Conservation (phyloP, 768 basidiomycete species). For the Glaciozyma martinii region DNA sequence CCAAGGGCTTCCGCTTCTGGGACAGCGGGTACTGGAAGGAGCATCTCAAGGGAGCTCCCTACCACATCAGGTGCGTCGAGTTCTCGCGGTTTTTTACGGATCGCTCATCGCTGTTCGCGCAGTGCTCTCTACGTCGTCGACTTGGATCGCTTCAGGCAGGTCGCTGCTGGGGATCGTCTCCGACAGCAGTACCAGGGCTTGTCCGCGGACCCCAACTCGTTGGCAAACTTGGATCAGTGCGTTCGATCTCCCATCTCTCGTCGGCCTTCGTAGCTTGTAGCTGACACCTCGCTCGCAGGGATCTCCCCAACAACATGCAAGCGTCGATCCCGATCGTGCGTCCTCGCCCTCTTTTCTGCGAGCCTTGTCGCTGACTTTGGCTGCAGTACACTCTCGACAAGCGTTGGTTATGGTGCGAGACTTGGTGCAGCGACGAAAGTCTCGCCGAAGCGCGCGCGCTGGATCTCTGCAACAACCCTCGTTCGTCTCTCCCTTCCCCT, state of each 20-base stretch:
- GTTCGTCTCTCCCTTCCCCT: constrained; percentile 41
- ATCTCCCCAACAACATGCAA: constrained; percentile 93
- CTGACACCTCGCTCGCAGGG: constrained; percentile 36
- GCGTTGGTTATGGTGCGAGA: constrained; percentile 99
- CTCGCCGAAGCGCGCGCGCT: constrained; percentile 51
- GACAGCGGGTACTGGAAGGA: constrained; percentile 57
- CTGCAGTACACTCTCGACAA: constrained; percentile 71
- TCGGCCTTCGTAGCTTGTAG: too few species aligned
- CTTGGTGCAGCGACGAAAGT: constrained; percentile 67
- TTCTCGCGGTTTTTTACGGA: background rate
- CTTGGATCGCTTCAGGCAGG: constrained; percentile 86
- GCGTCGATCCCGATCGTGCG: constrained; percentile 83
- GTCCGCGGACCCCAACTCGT: constrained; percentile 85
- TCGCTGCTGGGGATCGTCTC: constrained; percentile 63
- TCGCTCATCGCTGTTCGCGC: background rate
- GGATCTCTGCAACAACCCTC: constrained; percentile 91
- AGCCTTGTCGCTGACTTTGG: constrained; percentile 4
- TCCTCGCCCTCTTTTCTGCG: constrained; percentile 17
- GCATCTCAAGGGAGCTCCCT: constrained; percentile 69
- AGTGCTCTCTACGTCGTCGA: constrained; percentile 96
- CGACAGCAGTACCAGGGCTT: constrained; percentile 86
- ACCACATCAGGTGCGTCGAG: constrained; percentile 77
- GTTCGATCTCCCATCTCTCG: too few species aligned
- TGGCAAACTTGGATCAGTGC: constrained; percentile 84
- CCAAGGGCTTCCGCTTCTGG: constrained; percentile 99